Evolutionary conservation across 768 basidiomycete species (phyloP).

Genomic region (Tylopilus vinaceipallidus): DNA sequence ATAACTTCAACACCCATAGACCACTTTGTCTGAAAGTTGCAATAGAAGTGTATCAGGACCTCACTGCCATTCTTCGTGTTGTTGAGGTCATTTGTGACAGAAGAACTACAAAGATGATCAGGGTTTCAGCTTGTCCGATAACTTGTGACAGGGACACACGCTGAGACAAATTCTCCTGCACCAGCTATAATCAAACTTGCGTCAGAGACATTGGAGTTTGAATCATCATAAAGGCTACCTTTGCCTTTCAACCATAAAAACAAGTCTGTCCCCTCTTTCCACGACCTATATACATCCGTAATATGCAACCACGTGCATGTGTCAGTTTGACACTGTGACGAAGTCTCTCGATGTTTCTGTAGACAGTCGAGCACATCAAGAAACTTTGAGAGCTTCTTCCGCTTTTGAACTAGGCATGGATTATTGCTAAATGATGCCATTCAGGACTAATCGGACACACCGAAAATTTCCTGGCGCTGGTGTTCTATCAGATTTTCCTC

Average conservation of each 20-base stretch:
- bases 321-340: neutral
- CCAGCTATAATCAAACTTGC: neutral
- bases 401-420: neutral
- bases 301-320: slow-evolving; percentile 16
- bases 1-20: slow-evolving; percentile 16
- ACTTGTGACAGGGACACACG: neutral
- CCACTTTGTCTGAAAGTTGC: slow-evolving; percentile 14
- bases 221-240: slow-evolving; percentile 1
- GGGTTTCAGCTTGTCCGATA: neutral
- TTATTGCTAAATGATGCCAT: no score
- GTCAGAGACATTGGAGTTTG: neutral
- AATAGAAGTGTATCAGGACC: slow-evolving; percentile 20
- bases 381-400: neutral
- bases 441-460: neutral
- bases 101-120: neutral
- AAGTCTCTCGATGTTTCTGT: neutral
- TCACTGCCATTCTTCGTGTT: neutral
- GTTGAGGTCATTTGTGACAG: neutral
- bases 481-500: neutral
- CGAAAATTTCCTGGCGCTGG: neutral
- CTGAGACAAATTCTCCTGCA: neutral
- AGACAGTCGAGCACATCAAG: slow-evolving; percentile 1
- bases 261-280: neutral
- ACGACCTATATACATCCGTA: neutral
- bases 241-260: slow-evolving; percentile 20